A percentile compares a stretch with the other conserved stretches of the same genome.
These are phyloP conservation scores for Vigna hirtella DNA, from an alignment of 306 rosid species.

Conservation along the genomic window DNA sequence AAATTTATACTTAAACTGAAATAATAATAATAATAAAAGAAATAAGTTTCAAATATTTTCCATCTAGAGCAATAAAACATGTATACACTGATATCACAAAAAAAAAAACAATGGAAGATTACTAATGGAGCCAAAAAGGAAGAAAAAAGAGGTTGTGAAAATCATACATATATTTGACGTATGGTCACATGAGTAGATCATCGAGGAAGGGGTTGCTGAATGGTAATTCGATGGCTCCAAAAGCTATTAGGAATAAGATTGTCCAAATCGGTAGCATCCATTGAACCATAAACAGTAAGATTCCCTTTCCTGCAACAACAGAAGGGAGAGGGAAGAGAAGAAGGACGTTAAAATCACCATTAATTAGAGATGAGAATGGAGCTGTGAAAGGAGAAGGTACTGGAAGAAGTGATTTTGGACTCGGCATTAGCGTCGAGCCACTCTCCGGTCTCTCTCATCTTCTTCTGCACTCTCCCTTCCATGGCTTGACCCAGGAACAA, in stretches of 20 bases:
- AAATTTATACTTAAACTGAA: too few relatives aligned
- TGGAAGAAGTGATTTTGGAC: conserved; percentile 49
- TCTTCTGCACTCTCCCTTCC: conserved; percentile 75
- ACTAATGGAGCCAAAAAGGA: too few relatives aligned
- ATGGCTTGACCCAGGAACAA: conserved; percentile 53
- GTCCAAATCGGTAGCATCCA: conserved; percentile 89
- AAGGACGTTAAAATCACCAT: neutral
- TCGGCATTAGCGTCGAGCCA: conserved; percentile 63
- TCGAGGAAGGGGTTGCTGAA: conserved; percentile 66
- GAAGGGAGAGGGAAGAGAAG: neutral
- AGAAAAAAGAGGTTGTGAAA: too few relatives aligned
- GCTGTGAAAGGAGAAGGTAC: neutral
- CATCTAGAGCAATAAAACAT: too few relatives aligned
- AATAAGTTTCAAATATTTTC: too few relatives aligned
- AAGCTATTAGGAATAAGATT: conserved; percentile 65
- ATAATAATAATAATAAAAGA: too few relatives aligned
- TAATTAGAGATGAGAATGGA: neutral
- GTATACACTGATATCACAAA: too few relatives aligned
- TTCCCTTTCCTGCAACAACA: conserved; percentile 66
- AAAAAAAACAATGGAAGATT: too few relatives aligned
- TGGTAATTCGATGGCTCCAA: conserved; percentile 78
- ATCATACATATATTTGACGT: too few relatives aligned
- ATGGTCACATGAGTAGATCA: conserved; percentile 67
- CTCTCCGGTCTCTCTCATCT: conserved; percentile 77
- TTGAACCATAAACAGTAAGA: conserved; percentile 52